Evolutionary conservation across 495 filamentous ascomycete species (phyloP).

Genomic region (Hamigera avellanea): DNA sequence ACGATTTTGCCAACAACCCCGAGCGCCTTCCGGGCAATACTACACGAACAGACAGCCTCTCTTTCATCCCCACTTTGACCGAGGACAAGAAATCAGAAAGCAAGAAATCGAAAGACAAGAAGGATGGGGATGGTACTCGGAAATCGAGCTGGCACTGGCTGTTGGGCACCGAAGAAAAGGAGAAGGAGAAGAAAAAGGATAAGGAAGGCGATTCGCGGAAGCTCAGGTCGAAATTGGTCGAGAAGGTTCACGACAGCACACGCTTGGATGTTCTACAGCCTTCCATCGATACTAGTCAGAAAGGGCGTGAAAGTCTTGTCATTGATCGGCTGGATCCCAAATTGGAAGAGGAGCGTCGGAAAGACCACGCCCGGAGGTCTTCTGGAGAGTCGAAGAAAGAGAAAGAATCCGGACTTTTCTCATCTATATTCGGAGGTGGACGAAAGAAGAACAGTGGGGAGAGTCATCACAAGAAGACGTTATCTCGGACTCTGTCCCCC

Average conservation of each 20-base stretch:
- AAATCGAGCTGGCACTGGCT: conserved; percentile 88
- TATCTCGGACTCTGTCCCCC: conserved; percentile 66
- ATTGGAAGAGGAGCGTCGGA: conserved; percentile 73
- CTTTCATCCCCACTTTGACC: conserved; percentile 68
- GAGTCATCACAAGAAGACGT: conserved; percentile 60
- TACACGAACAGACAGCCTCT: conserved; percentile 64
- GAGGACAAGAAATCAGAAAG: conserved; percentile 56
- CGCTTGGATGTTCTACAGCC: conserved; percentile 72
- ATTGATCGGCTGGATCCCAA: conserved; percentile 68
- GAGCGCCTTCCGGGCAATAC: conserved; percentile 56
- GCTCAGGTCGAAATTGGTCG: conserved; percentile 45
- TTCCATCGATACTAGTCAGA: conserved; percentile 55
- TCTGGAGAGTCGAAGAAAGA: conserved; percentile 75
- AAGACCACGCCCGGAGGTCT: conserved; percentile 62
- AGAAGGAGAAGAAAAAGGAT: conserved; percentile 40
- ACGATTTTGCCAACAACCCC: conserved; percentile 26
- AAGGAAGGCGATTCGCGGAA: conserved; percentile 52
- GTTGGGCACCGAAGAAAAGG: conserved; percentile 56
- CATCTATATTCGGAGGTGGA: conserved; percentile 77
- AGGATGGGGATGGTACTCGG: conserved; percentile 45
- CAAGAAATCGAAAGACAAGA: conserved; percentile 52
- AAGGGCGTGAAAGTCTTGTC: conserved; percentile 73
- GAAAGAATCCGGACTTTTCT: conserved; percentile 70
- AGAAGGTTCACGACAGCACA: conserved; percentile 54
- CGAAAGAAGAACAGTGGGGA: conserved; percentile 60